phyloP scores from a whole-genome alignment of 2,329 filamentous ascomycete genomes.

The Leptosphaerulina australis region DNA sequence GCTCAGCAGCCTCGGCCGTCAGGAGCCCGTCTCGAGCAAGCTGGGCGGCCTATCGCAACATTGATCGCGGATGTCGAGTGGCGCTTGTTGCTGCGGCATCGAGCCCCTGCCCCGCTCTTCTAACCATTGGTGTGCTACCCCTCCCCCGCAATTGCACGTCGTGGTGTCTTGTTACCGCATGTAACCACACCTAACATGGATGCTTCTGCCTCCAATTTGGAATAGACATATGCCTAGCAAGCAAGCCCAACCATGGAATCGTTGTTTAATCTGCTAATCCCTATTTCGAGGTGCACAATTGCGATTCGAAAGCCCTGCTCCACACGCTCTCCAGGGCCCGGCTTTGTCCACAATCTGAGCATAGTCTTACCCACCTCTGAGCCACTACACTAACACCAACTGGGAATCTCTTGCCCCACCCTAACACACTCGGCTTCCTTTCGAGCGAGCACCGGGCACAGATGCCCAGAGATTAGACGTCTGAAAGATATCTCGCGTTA shows the following conservation, averaged over 20 bases:
- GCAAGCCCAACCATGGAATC: conserved; percentile 10
- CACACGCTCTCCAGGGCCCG: conserved; percentile 6
- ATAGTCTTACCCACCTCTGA: conserved; percentile 17
- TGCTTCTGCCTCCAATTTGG: conserved; percentile 21
- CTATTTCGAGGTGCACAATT: background rate
- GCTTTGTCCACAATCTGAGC: conserved; percentile 17
- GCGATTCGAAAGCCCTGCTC: conserved; percentile 4
- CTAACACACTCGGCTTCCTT: conserved; percentile 42
- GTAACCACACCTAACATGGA: conserved; percentile 21
- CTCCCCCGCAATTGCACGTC: conserved; percentile 39
- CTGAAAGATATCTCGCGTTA: background rate
- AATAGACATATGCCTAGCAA: conserved; percentile 16
- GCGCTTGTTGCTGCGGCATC: conserved; percentile 29
- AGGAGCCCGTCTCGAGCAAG: conserved; percentile 35
- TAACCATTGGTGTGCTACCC: conserved; percentile 39
- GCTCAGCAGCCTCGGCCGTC: conserved; percentile 41
- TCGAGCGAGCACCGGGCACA: conserved; percentile 40
- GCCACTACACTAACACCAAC: conserved; percentile 32
- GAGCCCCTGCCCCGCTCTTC: conserved; percentile 38
- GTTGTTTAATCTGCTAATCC: background rate
- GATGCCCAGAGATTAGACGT: conserved; percentile 11
- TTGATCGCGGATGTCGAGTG: conserved; percentile 23
- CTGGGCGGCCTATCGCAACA: conserved; percentile 30
- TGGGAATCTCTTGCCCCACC: conserved; percentile 24
- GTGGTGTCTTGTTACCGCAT: conserved; percentile 20